Percentiles rank a stretch among this genome's conserved stretches.
These are phyloP conservation scores for Pelargonium nanum DNA, from an alignment of 345 rosid genomes.

Conservation along the genomic window DNA sequence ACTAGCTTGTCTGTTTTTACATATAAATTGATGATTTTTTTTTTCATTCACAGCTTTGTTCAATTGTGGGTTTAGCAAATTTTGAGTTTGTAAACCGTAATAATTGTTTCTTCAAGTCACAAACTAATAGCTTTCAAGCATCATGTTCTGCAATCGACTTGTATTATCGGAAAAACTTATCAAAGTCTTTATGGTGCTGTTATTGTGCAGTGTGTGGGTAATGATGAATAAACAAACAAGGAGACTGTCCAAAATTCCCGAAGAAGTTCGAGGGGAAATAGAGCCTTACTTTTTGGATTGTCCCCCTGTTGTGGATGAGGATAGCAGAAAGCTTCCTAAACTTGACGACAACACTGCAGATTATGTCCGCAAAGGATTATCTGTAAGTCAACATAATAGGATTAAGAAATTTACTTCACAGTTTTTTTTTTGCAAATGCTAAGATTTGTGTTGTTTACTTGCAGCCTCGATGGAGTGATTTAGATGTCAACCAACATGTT, in stretches of 20 bases:
- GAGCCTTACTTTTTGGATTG: constrained; percentile 67
- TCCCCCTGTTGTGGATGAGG: constrained; percentile 73
- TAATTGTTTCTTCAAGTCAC: neutral
- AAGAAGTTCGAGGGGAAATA: constrained; percentile 83
- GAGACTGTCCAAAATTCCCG: constrained; percentile 82
- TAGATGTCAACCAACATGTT: constrained; percentile 96
- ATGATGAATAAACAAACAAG: constrained; percentile 98
- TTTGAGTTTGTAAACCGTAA: neutral
- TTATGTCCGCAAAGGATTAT: constrained; percentile 60
- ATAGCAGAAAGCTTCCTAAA: constrained; percentile 72
- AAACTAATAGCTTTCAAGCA: neutral
- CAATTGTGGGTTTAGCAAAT: no score
- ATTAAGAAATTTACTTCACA: neutral
- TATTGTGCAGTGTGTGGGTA: constrained; percentile 72
- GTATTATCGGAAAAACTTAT: neutral
- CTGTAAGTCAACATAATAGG: constrained; percentile 36
- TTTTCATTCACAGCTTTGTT: neutral
- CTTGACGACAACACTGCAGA: constrained; percentile 68
- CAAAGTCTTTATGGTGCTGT: constrained; percentile 4
- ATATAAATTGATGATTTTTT: neutral
- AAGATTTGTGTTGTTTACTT: constrained; percentile 8
- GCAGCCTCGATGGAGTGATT: constrained; percentile 95
- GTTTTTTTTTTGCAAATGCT: neutral
- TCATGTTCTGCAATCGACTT: neutral
- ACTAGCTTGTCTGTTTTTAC: neutral